Evolutionary conservation across 306 rosid species (phyloP).

Genomic region (Sesbania bispinosa): DNA sequence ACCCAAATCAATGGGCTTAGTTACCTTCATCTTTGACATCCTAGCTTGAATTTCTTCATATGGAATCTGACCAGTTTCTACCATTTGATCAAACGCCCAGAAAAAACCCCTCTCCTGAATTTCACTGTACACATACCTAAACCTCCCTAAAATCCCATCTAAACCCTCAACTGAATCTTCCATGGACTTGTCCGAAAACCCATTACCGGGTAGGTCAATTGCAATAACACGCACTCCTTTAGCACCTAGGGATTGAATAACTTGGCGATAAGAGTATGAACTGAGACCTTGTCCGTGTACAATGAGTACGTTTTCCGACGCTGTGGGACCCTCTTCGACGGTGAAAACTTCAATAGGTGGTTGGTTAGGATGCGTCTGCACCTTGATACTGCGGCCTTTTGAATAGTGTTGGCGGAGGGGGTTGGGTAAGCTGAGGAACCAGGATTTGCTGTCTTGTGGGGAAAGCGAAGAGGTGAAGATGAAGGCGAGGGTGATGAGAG

Average conservation of each 20-base stretch:
- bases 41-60: slow-evolving; percentile 68
- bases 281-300: slow-evolving; percentile 74
- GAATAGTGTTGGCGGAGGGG: slow-evolving; percentile 75
- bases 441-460: slow-evolving; percentile 59
- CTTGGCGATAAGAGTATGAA: slow-evolving; percentile 62
- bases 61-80: slow-evolving; percentile 91
- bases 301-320: slow-evolving; percentile 57
- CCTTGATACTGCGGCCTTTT: slow-evolving; percentile 72
- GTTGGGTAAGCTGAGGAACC: slow-evolving; percentile 70
- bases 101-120: slow-evolving; percentile 82
- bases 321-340: slow-evolving; percentile 43
- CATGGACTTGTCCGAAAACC: slow-evolving; percentile 73
- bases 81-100: slow-evolving; percentile 91
- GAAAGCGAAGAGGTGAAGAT: slow-evolving; percentile 49
- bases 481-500: slow-evolving; percentile 51
- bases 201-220: slow-evolving; percentile 82
- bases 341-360: slow-evolving; percentile 64
- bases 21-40: slow-evolving; percentile 48
- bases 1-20: slow-evolving; percentile 59
- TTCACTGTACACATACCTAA: slow-evolving; percentile 59
- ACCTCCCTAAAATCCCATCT: slow-evolving; percentile 64
- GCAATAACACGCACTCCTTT: slow-evolving; percentile 57
- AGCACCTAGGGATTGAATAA: slow-evolving; percentile 38
- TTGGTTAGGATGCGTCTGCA: slow-evolving; percentile 48
- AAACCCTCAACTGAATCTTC: slow-evolving; percentile 43